A percentile compares a stretch with the other conserved stretches of the same genome.
These are phyloP conservation scores for Willaertia magna DNA, from an alignment of 208 protist genomes.

Conservation along the genomic window DNA sequence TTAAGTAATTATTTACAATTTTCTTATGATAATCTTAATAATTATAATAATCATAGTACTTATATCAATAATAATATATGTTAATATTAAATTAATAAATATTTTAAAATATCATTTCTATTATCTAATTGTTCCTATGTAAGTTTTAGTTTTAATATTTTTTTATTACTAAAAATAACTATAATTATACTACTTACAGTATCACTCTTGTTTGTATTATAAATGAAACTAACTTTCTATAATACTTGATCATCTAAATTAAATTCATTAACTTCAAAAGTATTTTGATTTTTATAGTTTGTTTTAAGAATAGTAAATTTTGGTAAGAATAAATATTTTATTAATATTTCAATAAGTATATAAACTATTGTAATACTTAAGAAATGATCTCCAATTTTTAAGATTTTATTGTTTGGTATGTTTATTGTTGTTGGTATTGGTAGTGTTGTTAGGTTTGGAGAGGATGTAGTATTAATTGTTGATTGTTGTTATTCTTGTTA, in stretches of 20 bases:
- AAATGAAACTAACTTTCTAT: not conserved
- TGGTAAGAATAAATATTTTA: not conserved
- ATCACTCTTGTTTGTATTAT: too few species aligned
- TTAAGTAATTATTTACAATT: too few species aligned
- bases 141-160: not conserved
- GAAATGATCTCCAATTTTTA: not conserved
- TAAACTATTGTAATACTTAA: not conserved
- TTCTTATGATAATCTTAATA: too few species aligned
- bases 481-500: not conserved
- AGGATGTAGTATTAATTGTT: not conserved
- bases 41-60: too few species aligned
- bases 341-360: not conserved
- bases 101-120: conserved; percentile 6
- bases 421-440: not conserved
- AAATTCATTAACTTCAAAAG: not conserved
- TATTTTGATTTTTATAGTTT: not conserved
- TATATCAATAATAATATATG: too few species aligned
- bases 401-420: not conserved
- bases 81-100: too few species aligned
- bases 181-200: too few species aligned
- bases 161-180: not conserved
- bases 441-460: too few species aligned
- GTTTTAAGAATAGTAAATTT: not conserved
- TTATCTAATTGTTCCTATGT: not conserved
- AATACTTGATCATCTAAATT: not conserved